Evolutionary conservation across 2,329 filamentous ascomycete genomes (phyloP).

Genomic region (Botryosphaeria agaves): DNA sequence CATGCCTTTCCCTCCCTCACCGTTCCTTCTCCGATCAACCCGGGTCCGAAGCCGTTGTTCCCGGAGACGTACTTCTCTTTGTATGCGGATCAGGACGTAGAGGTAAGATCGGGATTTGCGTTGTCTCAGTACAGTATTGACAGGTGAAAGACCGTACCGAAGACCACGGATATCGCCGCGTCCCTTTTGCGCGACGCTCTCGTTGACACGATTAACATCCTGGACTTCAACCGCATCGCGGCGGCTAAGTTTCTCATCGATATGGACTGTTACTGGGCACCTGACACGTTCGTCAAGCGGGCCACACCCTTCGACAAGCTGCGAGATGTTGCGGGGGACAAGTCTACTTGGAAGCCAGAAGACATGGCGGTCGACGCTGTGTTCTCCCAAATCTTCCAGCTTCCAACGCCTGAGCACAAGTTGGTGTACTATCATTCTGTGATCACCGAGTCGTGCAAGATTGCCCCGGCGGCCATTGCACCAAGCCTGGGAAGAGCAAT

Average conservation of each 20-base stretch:
- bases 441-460: constrained; percentile 87
- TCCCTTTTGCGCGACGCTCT: constrained; percentile 73
- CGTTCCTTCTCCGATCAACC: constrained; percentile 58
- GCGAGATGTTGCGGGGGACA: constrained; percentile 43
- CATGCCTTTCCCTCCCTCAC: constrained; percentile 61
- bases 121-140: constrained; percentile 1
- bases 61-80: constrained; percentile 92
- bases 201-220: constrained; percentile 80
- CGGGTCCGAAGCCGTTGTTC: constrained; percentile 62
- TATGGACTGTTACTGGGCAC: constrained; percentile 84
- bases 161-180: constrained; percentile 56
- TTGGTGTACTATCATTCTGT: constrained; percentile 93
- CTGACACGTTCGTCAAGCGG: constrained; percentile 80
- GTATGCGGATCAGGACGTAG: constrained; percentile 69
- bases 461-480: constrained; percentile 89
- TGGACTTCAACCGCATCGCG: constrained; percentile 81
- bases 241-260: constrained; percentile 84
- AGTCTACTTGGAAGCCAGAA: constrained; percentile 89
- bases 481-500: constrained; percentile 88
- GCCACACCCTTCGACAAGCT: constrained; percentile 86
- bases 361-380: constrained; percentile 95
- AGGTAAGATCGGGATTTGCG: constrained; percentile 17
- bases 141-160: constrained; percentile 49
- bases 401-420: constrained; percentile 80
- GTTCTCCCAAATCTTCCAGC: constrained; percentile 83